Evolutionary conservation across 306 rosid species (phyloP).

Genomic region (Lathyrus tuberosus): DNA sequence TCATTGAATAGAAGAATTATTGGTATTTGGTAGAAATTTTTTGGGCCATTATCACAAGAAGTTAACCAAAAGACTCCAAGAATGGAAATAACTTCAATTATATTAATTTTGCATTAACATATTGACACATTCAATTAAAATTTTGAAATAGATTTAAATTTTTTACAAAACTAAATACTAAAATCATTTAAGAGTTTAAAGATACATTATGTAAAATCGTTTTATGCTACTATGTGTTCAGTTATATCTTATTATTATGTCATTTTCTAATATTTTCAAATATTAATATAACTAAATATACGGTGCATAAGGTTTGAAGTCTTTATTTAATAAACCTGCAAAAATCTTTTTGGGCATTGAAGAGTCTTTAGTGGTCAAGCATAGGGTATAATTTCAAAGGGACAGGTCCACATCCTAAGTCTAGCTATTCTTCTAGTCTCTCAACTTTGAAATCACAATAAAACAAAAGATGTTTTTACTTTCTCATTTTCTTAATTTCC

Average conservation of each 20-base stretch:
- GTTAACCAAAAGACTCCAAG: slow-evolving; percentile 46
- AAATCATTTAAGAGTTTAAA: too few species aligned
- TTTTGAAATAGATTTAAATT: background rate
- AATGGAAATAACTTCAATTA: slow-evolving; percentile 45
- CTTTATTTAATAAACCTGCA: background rate
- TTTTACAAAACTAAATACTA: too few species aligned
- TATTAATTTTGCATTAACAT: background rate
- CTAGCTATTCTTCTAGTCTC: slow-evolving; percentile 36
- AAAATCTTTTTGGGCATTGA: slow-evolving; percentile 23
- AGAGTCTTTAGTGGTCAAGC: slow-evolving; percentile 38
- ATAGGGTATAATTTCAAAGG: slow-evolving; percentile 56
- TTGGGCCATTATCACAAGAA: slow-evolving; percentile 40
- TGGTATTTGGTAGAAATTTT: slow-evolving; percentile 64
- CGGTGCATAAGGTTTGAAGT: background rate
- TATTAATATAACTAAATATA: background rate
- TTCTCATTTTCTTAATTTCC: too few species aligned
- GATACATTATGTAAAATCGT: too few species aligned
- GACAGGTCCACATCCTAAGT: slow-evolving; percentile 54
- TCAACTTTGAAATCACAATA: slow-evolving; percentile 19
- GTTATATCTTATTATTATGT: too few species aligned
- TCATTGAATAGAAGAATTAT: slow-evolving; percentile 44
- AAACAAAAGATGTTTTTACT: too few species aligned
- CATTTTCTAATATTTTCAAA: too few species aligned
- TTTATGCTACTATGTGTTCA: too few species aligned
- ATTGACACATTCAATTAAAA: background rate